A percentile compares a stretch with the other conserved stretches of the same genome.
Evolutionary conservation across 1,139 yeast genomes (phyloP).

Genomic region (Suhomyces chickasaworum): DNA sequence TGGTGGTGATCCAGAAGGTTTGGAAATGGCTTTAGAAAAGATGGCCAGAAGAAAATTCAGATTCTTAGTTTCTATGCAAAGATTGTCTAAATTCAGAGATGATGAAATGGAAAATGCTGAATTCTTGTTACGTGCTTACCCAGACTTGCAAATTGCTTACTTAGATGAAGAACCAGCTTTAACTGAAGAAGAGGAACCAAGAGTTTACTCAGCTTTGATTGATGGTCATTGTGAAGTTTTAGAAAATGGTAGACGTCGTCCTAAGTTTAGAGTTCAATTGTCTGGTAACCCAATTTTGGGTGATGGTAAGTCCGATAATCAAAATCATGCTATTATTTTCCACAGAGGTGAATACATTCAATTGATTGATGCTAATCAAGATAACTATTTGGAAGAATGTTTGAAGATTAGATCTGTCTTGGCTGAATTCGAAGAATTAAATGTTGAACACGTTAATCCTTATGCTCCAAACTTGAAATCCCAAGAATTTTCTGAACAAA

Average conservation of each 20-base stretch:
- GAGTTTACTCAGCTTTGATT: conserved; percentile 92
- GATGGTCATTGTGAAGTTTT: conserved; percentile 98
- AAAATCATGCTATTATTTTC: conserved; percentile 94
- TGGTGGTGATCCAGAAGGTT: conserved; percentile 95
- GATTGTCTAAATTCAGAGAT: conserved; percentile 94
- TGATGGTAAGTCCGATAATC: conserved; percentile 99
- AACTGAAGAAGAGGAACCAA: conserved; percentile 96
- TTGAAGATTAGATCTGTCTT: conserved; percentile 94
- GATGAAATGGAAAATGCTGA: conserved; percentile 98
- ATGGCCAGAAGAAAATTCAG: conserved; percentile 99
- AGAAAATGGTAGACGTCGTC: conserved; percentile 98
- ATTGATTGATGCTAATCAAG: conserved; percentile 98
- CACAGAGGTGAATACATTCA: conserved; percentile 99
- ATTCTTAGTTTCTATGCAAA: conserved; percentile 97
- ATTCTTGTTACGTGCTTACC: conserved; percentile 96
- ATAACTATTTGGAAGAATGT: conserved; percentile 97
- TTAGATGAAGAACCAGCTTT: conserved; percentile 91
- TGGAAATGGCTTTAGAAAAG: conserved; percentile 94
- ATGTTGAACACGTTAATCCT: conserved; percentile 81
- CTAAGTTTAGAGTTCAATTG: conserved; percentile 94
- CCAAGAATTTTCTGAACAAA: conserved; percentile 37
- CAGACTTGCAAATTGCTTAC: conserved; percentile 97
- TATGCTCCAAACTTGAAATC: conserved; percentile 63
- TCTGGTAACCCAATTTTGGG: conserved; percentile 99
- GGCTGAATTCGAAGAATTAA: conserved; percentile 97